phyloP scores from a whole-genome alignment of 129 eudicot species.

The Saposhnikovia divaricata region DNA sequence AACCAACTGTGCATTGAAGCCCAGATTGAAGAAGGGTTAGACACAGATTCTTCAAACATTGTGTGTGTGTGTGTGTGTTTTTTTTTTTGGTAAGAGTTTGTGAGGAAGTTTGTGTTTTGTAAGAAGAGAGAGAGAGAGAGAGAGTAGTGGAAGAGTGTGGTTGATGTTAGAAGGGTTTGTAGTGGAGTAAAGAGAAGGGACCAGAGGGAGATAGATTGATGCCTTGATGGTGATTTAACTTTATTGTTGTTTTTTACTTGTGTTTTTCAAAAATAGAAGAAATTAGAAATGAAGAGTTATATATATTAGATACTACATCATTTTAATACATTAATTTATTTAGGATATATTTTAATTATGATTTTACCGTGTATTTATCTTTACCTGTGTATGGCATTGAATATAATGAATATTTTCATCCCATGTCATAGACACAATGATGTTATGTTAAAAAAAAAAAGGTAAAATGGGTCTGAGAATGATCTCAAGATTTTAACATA shows the following conservation, averaged over 20 bases:
- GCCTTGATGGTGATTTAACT: background rate
- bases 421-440: too few species aligned
- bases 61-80: slow-evolving; percentile 13
- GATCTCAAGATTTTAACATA: too few species aligned
- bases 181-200: background rate
- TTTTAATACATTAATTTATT: too few species aligned
- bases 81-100: background rate
- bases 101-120: background rate
- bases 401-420: background rate
- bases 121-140: background rate
- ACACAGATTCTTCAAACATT: slow-evolving; percentile 65
- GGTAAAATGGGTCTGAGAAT: too few species aligned
- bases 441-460: too few species aligned
- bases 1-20: slow-evolving; percentile 73
- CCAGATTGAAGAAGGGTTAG: slow-evolving; percentile 53
- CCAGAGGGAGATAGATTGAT: background rate
- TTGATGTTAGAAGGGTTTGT: background rate
- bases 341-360: too few species aligned
- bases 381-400: background rate
- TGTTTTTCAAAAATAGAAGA: background rate
- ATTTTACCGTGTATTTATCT: too few species aligned
- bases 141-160: background rate
- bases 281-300: background rate
- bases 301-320: too few species aligned
- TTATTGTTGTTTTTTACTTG: background rate